Evolutionary conservation across 2,329 filamentous ascomycete species (phyloP).

Genomic region (Aureobasidium mangrovei): DNA sequence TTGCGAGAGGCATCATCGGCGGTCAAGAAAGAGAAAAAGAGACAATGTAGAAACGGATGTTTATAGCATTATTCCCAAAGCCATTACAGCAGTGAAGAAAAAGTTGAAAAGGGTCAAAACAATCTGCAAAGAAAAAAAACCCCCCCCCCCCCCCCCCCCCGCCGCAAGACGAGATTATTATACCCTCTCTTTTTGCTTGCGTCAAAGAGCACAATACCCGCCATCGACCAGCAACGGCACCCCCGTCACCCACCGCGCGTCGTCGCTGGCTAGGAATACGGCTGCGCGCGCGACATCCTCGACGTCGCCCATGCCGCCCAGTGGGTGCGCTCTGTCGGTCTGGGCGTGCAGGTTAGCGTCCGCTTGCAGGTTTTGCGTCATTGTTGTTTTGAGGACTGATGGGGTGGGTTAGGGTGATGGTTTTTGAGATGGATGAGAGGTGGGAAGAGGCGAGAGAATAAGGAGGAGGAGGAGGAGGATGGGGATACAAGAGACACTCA

Average conservation of each 20-base stretch:
- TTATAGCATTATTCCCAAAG: no score
- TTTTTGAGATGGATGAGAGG: no score
- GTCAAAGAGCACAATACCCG: neutral
- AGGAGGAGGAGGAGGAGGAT: no score
- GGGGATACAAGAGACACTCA: constrained; percentile 17
- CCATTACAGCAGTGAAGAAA: no score
- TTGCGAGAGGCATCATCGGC: no score
- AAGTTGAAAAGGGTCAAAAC: no score
- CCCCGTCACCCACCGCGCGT: constrained; percentile 16
- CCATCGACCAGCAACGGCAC: constrained; percentile 4
- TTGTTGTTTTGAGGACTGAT: constrained; percentile 27
- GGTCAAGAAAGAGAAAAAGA: no score
- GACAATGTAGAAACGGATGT: no score
- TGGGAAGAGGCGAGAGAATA: no score
- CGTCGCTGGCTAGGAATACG: constrained; percentile 18
- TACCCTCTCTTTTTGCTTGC: neutral
- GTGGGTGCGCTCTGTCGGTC: constrained; percentile 25
- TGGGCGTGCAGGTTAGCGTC: constrained; percentile 20
- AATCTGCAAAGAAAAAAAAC: no score
- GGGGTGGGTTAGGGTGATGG: no score
- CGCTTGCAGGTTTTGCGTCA: constrained; percentile 32
- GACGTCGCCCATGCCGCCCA: constrained; percentile 24
- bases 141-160: no score
- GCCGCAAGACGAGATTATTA: neutral
- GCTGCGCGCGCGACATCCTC: constrained; percentile 17